These are phyloP conservation scores for Lasiodiplodia gonubiensis DNA, from an alignment of 2,329 filamentous ascomycete species.

Conservation along the genomic window DNA sequence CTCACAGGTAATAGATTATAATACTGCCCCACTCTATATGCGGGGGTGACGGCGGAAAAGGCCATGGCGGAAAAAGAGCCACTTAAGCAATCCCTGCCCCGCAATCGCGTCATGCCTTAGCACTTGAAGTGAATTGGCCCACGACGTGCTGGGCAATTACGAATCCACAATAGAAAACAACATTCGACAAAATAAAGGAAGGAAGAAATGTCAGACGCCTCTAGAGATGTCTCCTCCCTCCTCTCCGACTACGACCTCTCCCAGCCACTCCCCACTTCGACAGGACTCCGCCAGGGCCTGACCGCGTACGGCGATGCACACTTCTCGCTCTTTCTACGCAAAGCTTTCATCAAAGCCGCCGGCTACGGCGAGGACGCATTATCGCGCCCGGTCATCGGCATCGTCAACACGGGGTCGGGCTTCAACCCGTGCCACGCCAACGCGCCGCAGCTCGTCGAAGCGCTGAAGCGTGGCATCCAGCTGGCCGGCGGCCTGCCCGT, in stretches of 20 bases:
- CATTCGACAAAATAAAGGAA: background rate
- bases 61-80: background rate
- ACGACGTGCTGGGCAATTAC: background rate
- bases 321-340: constrained; percentile 76
- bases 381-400: constrained; percentile 72
- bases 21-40: constrained; percentile 1
- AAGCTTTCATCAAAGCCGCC: constrained; percentile 78
- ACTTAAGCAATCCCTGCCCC: constrained; percentile 13
- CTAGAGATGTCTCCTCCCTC: background rate
- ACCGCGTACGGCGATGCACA: constrained; percentile 75
- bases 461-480: constrained; percentile 71
- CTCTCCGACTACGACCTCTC: constrained; percentile 64
- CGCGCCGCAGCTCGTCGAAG: constrained; percentile 72
- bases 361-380: constrained; percentile 76
- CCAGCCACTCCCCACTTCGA: constrained; percentile 55
- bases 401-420: constrained; percentile 74
- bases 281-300: constrained; percentile 68
- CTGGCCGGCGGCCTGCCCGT: constrained; percentile 70
- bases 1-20: constrained; percentile 1
- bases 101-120: constrained; percentile 8
- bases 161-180: background rate
- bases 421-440: constrained; percentile 80
- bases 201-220: background rate
- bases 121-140: background rate
- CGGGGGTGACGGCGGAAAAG: constrained; percentile 4